Percentiles rank a stretch among this genome's conserved stretches.
Conservation (phyloP, 768 basidiomycete species). For the Lyophyllum atratum region DNA sequence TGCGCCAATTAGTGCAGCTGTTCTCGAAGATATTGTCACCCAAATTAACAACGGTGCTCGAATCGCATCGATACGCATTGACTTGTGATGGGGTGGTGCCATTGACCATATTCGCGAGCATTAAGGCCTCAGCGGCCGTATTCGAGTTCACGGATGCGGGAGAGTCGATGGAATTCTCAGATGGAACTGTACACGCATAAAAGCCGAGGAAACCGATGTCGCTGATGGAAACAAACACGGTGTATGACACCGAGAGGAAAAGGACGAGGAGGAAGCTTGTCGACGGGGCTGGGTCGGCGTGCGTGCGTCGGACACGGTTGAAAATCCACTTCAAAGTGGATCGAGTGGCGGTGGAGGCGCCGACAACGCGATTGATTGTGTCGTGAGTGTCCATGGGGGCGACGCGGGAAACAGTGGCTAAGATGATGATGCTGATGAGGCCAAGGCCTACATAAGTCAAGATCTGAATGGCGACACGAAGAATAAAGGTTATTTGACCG, state of each 20-base stretch:
- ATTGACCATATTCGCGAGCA: slow-evolving; percentile 10
- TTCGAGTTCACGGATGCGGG: slow-evolving; percentile 18
- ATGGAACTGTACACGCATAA: slow-evolving; percentile 15
- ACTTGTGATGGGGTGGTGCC: slow-evolving; percentile 11
- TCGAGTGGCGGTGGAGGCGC: slow-evolving; percentile 15
- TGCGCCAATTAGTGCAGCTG: slow-evolving; percentile 22
- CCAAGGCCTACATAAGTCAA: slow-evolving; percentile 20
- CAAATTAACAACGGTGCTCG: slow-evolving; percentile 2
- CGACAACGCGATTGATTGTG: slow-evolving; percentile 21
- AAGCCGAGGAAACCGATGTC: slow-evolving; percentile 20
- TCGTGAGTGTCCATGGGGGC: slow-evolving; percentile 25
- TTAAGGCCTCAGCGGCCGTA: slow-evolving; percentile 12
- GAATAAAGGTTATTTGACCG: slow-evolving; percentile 25
- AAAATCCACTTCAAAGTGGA: slow-evolving; percentile 22
- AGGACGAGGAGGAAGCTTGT: slow-evolving; percentile 16
- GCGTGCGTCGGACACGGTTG: slow-evolving; percentile 14
- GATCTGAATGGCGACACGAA: slow-evolving; percentile 26
- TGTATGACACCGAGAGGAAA: slow-evolving; percentile 15
- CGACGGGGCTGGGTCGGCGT: slow-evolving; percentile 18
- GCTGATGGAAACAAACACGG: slow-evolving; percentile 15
- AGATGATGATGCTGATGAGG: slow-evolving; percentile 20
- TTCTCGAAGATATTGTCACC: slow-evolving; percentile 12
- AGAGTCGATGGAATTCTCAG: slow-evolving; percentile 11
- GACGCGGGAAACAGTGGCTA: slow-evolving; percentile 20
- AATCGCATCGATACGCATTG: slow-evolving; percentile 13